Conservation (phyloP, 176 grass and related monocot species). For the maize (Zea mays) region DNA sequence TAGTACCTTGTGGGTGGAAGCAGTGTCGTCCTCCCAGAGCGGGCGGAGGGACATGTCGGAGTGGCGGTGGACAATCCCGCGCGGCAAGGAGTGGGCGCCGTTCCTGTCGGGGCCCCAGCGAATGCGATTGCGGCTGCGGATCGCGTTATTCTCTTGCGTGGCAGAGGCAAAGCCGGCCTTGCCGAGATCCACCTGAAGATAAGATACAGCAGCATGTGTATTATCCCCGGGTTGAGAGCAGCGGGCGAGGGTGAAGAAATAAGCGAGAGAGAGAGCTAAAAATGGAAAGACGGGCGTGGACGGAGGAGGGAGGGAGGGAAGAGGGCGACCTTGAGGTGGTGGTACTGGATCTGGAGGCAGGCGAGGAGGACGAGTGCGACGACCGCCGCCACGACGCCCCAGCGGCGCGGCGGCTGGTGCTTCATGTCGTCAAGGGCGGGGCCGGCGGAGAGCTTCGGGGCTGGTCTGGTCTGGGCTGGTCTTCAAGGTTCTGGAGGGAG, state of each 20-base stretch:
- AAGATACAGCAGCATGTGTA: not conserved
- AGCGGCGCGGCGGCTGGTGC: conserved; percentile 35
- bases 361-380: conserved; percentile 58
- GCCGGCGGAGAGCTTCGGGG: not conserved
- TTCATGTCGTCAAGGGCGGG: conserved; percentile 25
- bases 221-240: not conserved
- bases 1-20: not conserved
- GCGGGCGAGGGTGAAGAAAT: not conserved
- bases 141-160: conserved; percentile 20
- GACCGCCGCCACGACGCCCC: conserved; percentile 55
- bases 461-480: not conserved
- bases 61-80: conserved; percentile 67
- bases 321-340: conserved; percentile 59
- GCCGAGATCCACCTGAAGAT: conserved; percentile 58
- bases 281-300: conserved; percentile 5
- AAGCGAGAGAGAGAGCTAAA: conserved; percentile 5
- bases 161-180: conserved; percentile 19
- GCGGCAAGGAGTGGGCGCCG: conserved; percentile 62
- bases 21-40: conserved; percentile 47
- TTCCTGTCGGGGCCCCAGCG: conserved; percentile 39
- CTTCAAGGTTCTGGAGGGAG: not conserved
- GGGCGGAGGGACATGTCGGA: conserved; percentile 83
- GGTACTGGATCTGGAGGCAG: conserved; percentile 72
- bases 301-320: not conserved
- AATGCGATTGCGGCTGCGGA: not conserved